phyloP scores from a whole-genome alignment of 768 basidiomycete species.

The Lentinula edodes region DNA sequence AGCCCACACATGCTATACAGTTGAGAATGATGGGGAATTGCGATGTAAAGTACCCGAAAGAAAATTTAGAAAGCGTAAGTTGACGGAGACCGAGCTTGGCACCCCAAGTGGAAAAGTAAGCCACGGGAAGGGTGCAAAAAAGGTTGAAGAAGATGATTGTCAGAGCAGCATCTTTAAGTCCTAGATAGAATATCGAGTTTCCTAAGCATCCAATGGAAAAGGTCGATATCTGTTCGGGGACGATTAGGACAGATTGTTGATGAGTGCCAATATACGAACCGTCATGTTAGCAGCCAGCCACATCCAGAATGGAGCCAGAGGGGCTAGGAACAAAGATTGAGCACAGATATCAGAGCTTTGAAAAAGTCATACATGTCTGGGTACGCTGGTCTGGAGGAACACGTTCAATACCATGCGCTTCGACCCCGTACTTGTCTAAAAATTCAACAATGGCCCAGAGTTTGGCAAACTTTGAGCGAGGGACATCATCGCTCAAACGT shows the following conservation, averaged over 20 bases:
- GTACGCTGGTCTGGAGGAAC: neutral
- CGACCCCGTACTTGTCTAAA: neutral
- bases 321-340: neutral
- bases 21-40: neutral
- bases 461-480: neutral
- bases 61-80: slow-evolving; percentile 39
- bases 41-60: neutral
- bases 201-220: neutral
- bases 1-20: slow-evolving; percentile 43
- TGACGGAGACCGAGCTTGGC: slow-evolving; percentile 58
- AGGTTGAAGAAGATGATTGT: slow-evolving; percentile 3
- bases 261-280: neutral
- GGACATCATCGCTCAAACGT: neutral
- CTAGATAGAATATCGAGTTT: neutral
- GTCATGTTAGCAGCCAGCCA: slow-evolving; percentile 4
- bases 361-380: neutral
- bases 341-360: neutral
- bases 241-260: neutral
- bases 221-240: neutral
- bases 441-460: neutral
- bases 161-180: neutral
- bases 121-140: neutral
- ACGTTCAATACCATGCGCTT: neutral
- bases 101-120: slow-evolving; percentile 38
- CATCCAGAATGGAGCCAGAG: slow-evolving; percentile 3